Evolutionary conservation across 2,329 filamentous ascomycete species (phyloP).

Genomic region (Madurella mycetomatis): DNA sequence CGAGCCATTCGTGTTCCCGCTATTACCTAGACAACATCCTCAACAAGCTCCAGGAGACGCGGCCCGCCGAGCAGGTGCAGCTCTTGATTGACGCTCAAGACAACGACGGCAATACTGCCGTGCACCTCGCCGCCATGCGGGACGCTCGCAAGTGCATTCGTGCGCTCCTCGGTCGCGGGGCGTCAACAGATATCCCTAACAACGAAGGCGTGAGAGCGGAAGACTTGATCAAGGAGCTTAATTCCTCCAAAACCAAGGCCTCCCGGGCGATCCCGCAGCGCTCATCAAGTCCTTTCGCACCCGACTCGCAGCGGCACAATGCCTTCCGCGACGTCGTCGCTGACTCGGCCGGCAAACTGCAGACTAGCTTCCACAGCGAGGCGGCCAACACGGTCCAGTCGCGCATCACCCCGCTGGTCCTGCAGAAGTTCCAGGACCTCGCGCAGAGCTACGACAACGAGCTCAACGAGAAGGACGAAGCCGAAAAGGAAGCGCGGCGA

Average conservation of each 20-base stretch:
- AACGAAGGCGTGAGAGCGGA: constrained; percentile 77
- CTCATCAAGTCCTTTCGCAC: constrained; percentile 70
- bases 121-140: constrained; percentile 69
- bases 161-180: constrained; percentile 71
- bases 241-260: constrained; percentile 59
- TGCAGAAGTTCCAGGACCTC: constrained; percentile 68
- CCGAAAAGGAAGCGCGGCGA: constrained; percentile 62
- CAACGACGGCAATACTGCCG: constrained; percentile 80
- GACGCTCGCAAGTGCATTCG: constrained; percentile 88
- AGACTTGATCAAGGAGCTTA: constrained; percentile 72
- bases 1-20: constrained; percentile 81
- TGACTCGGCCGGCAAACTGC: constrained; percentile 38
- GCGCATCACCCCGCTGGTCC: constrained; percentile 63
- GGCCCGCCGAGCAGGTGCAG: constrained; percentile 72
- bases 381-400: constrained; percentile 66
- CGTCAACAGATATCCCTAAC: constrained; percentile 78
- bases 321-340: constrained; percentile 48
- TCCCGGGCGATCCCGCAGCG: constrained; percentile 59
- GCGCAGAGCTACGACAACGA: constrained; percentile 70
- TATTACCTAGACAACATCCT: constrained; percentile 93
- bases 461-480: constrained; percentile 66
- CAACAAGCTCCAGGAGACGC: constrained; percentile 76
- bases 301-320: constrained; percentile 54
- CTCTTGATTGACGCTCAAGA: constrained; percentile 78
- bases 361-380: constrained; percentile 51